A percentile compares a stretch with the other conserved stretches of the same genome.
Evolutionary conservation across 2,329 filamentous ascomycete genomes (phyloP).

Genomic region (Paecilomyces fulvus): DNA sequence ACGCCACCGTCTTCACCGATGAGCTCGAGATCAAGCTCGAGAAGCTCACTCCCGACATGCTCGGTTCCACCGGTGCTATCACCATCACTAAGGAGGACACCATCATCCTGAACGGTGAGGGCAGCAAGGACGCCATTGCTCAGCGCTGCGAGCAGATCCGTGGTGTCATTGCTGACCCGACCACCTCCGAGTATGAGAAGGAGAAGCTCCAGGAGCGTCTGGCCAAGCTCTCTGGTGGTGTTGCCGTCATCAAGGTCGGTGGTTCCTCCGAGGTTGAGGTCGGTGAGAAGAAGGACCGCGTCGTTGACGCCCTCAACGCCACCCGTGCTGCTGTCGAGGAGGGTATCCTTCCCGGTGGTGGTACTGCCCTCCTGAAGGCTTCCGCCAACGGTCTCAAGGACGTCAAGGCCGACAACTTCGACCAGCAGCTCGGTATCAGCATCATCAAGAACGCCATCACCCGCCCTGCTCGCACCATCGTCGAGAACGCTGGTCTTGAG

Average conservation of each 20-base stretch:
- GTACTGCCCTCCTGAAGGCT: conserved; percentile 96
- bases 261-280: conserved; percentile 98
- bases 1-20: conserved; percentile 94
- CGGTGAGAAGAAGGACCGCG: conserved; percentile 99
- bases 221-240: conserved; percentile 96
- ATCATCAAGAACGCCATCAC: conserved; percentile 99
- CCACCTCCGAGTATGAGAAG: conserved; percentile 98
- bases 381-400: conserved; percentile 75
- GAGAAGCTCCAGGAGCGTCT: conserved; percentile 99
- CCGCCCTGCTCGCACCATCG: conserved; percentile 84
- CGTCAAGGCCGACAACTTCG: conserved; percentile 89
- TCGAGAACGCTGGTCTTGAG: conserved; percentile 95
- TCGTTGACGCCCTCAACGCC: conserved; percentile 95
- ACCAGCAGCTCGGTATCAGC: conserved; percentile 95
- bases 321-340: conserved; percentile 98
- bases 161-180: conserved; percentile 86
- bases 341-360: conserved; percentile 96
- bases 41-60: conserved; percentile 92
- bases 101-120: conserved; percentile 94
- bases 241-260: conserved; percentile 98
- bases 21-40: conserved; percentile 99
- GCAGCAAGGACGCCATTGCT: conserved; percentile 83
- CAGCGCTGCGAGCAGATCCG: conserved; percentile 99
- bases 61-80: conserved; percentile 94
- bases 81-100: conserved; percentile 99